phyloP scores from a whole-genome alignment of 176 grass and related monocot genomes.

The Otatea glauca region DNA sequence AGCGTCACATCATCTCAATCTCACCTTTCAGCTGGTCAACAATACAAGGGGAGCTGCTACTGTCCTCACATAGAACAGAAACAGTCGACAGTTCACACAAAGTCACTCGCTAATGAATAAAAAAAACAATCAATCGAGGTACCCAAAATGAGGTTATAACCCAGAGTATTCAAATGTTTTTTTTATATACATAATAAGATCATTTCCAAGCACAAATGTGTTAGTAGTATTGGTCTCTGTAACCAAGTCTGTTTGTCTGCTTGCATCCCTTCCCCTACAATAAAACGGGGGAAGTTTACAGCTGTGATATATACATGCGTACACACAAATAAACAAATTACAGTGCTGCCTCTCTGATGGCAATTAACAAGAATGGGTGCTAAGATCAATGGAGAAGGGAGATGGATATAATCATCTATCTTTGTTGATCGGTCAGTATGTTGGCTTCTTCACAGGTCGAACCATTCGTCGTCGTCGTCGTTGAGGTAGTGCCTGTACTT shows the following conservation, averaged over 20 bases:
- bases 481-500: conserved; percentile 42
- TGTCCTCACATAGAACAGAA: background rate
- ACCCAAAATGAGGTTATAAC: background rate
- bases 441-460: conserved; percentile 31
- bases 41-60: background rate
- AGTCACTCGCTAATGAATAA: background rate
- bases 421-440: background rate
- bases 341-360: background rate
- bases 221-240: background rate
- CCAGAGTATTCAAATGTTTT: background rate
- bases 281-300: conserved; percentile 38
- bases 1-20: background rate
- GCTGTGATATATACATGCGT: background rate
- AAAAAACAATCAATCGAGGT: background rate
- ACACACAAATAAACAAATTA: background rate
- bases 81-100: background rate
- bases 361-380: background rate
- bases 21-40: background rate
- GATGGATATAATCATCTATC: background rate
- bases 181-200: background rate
- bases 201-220: background rate
- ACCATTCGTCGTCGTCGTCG: conserved; percentile 43
- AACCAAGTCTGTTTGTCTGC: background rate
- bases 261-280: background rate
- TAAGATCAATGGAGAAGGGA: background rate